phyloP scores from a whole-genome alignment of 139 green algal species.

The Haematococcus sp. region DNA sequence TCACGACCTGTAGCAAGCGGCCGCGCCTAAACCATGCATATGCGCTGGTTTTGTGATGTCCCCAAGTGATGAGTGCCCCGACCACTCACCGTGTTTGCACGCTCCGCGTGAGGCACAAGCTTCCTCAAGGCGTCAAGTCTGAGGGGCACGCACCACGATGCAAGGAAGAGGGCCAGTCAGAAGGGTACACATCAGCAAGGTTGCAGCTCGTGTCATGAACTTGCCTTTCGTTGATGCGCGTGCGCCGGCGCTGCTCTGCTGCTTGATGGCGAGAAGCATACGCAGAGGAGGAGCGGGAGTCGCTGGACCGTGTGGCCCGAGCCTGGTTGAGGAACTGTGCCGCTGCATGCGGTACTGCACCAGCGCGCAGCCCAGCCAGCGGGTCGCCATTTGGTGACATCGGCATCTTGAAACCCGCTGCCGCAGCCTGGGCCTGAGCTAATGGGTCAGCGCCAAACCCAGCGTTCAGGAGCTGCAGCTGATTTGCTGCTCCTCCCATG shows the following conservation, averaged over 20 bases:
- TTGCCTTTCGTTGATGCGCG: conserved; percentile 74
- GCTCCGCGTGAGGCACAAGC: conserved; percentile 78
- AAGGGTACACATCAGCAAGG: not conserved
- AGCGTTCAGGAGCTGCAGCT: too few species aligned
- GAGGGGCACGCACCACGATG: not conserved
- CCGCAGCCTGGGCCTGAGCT: too few species aligned
- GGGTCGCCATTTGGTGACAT: too few species aligned
- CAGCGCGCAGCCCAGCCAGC: too few species aligned
- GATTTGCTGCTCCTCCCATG: too few species aligned
- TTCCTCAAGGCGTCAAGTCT: conserved; percentile 67
- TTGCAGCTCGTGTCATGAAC: not conserved
- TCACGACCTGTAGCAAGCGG: too few species aligned
- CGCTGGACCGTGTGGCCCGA: conserved; percentile 8
- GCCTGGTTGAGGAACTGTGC: not conserved
- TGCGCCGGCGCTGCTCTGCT: conserved; percentile 68
- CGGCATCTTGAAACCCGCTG: too few species aligned
- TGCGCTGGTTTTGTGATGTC: too few species aligned
- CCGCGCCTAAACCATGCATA: too few species aligned
- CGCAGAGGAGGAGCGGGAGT: conserved; percentile 28
- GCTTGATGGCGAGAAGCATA: conserved; percentile 63
- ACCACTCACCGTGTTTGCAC: conserved; percentile 69
- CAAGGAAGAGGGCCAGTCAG: not conserved
- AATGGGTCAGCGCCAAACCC: too few species aligned
- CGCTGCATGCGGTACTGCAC: too few species aligned
- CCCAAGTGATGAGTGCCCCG: too few species aligned